Evolutionary conservation across 2,329 filamentous ascomycete species (phyloP).

Genomic region (Verticillium alfalfae): DNA sequence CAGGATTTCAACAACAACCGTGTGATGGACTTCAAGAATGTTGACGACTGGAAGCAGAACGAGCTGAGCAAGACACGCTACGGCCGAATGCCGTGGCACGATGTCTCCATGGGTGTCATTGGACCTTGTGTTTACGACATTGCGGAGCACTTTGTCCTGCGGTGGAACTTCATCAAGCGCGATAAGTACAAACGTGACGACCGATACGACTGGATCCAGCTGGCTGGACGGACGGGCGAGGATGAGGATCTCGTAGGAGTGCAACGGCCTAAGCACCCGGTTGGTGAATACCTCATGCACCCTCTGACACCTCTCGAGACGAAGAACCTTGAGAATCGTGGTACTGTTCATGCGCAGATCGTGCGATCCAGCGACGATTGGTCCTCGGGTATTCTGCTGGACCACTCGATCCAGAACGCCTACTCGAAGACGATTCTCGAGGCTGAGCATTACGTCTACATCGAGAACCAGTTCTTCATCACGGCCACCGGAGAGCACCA

Average conservation of each 20-base stretch:
- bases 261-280: conserved; percentile 81
- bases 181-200: conserved; percentile 95
- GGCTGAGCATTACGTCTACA: conserved; percentile 90
- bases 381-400: conserved; percentile 83
- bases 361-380: conserved; percentile 90
- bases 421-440: conserved; percentile 80
- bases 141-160: conserved; percentile 86
- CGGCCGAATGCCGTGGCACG: conserved; percentile 97
- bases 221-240: conserved; percentile 70
- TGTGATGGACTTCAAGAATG: conserved; percentile 90
- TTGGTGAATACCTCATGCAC: conserved; percentile 81
- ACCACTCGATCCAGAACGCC: conserved; percentile 83
- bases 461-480: conserved; percentile 99
- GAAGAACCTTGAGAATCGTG: conserved; percentile 60
- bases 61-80: conserved; percentile 87
- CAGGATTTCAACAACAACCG: conserved; percentile 99
- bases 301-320: conserved; percentile 64
- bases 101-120: conserved; percentile 86
- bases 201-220: conserved; percentile 75
- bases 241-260: conserved; percentile 85
- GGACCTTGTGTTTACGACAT: conserved; percentile 91
- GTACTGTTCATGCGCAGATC: conserved; percentile 75
- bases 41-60: conserved; percentile 88
- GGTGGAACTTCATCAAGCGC: conserved; percentile 95
- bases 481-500: conserved; percentile 90